phyloP scores from a whole-genome alignment of 257 asterid genomes.

The Cynanchum wilfordii region DNA sequence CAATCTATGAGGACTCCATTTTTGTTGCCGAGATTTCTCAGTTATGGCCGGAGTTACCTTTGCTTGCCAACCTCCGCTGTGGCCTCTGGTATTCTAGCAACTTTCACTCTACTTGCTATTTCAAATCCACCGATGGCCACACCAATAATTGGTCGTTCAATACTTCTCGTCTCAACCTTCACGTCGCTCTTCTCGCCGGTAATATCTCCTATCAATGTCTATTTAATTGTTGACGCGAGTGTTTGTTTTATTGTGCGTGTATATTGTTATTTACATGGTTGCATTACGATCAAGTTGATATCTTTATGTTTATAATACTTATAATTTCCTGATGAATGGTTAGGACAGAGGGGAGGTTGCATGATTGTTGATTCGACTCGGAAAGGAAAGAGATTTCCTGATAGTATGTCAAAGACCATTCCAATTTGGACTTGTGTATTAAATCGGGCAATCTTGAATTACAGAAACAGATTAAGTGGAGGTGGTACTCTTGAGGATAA shows the following conservation, averaged over 20 bases:
- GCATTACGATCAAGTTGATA: not conserved
- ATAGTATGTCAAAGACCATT: constrained; percentile 97
- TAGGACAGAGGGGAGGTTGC: constrained; percentile 96
- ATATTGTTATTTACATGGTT: not conserved
- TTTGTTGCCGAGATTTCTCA: constrained; percentile 85
- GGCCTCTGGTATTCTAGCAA: constrained; percentile 84
- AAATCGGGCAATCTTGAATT: constrained; percentile 65
- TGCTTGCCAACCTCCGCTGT: constrained; percentile 89
- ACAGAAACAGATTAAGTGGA: constrained; percentile 22
- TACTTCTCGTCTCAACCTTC: constrained; percentile 89
- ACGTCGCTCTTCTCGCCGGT: constrained; percentile 85
- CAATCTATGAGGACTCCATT: constrained; percentile 88
- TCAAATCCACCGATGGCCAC: constrained; percentile 98
- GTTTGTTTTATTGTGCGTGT: not conserved
- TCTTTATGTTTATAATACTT: not conserved
- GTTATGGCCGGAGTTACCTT: constrained; percentile 88
- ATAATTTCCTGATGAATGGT: constrained; percentile 27
- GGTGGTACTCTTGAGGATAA: constrained; percentile 17
- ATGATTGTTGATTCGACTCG: constrained; percentile 87
- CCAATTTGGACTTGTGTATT: constrained; percentile 96
- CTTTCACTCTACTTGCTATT: constrained; percentile 67
- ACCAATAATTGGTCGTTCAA: constrained; percentile 82
- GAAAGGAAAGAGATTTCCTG: constrained; percentile 94
- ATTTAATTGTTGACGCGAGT: not conserved
- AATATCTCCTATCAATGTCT: constrained; percentile 1